These are phyloP conservation scores for Colletotrichum sp. DNA, from an alignment of 2,329 filamentous ascomycete species.

Conservation along the genomic window DNA sequence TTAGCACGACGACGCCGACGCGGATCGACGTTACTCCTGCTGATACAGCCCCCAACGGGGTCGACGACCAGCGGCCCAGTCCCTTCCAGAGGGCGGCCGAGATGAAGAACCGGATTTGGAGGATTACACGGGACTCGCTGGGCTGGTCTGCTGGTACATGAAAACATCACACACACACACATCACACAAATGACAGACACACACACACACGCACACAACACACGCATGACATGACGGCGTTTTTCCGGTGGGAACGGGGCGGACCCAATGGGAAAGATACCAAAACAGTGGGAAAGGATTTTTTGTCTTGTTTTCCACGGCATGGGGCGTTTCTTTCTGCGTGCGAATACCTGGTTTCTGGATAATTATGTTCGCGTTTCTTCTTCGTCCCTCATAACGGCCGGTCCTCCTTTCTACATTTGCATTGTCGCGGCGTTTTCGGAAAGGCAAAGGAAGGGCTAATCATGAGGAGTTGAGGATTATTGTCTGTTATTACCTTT, in stretches of 20 bases:
- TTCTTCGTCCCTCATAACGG: not conserved
- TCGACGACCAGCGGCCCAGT: not conserved
- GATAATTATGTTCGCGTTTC: not conserved
- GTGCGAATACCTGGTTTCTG: not conserved
- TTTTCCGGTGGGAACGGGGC: not conserved
- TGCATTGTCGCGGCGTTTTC: slow-evolving; percentile 11
- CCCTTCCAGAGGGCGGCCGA: not conserved
- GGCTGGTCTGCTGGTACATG: slow-evolving; percentile 9
- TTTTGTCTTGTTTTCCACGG: not conserved
- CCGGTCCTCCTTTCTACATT: not conserved
- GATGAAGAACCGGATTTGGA: slow-evolving; percentile 2
- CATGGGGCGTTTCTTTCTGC: not conserved
- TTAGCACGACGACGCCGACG: not conserved
- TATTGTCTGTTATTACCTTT: not conserved
- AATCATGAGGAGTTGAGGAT: slow-evolving; percentile 1
- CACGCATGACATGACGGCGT: slow-evolving; percentile 10
- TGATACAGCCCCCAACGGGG: not conserved
- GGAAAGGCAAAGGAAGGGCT: not conserved
- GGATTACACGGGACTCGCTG: slow-evolving; percentile 11
- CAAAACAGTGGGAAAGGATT: not conserved
- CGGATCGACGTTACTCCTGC: not conserved
- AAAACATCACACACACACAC: not conserved
- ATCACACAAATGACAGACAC: not conserved
- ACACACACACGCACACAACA: not conserved
- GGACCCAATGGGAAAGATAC: not conserved